A percentile compares a stretch with the other conserved stretches of the same genome.
phyloP scores from a whole-genome alignment of 352 stramenopile genomes.

The Globisporangium spinosum region DNA sequence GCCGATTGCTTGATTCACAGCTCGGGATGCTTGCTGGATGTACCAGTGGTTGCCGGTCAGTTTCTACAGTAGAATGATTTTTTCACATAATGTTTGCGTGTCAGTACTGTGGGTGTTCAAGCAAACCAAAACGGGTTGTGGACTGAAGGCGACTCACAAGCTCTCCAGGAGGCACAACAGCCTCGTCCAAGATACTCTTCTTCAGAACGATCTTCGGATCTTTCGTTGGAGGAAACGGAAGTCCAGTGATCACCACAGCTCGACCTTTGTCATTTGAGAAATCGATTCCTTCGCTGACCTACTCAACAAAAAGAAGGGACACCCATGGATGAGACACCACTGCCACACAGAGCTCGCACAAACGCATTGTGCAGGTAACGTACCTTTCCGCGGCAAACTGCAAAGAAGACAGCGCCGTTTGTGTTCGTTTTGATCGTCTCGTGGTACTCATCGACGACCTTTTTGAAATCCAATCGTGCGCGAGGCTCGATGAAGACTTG shows the following conservation, averaged over 20 bases:
- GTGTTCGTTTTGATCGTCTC: constrained; percentile 63
- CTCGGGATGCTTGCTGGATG: constrained; percentile 95
- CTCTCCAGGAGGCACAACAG: constrained; percentile 49
- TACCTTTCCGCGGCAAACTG: constrained; percentile 97
- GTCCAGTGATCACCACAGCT: constrained; percentile 97
- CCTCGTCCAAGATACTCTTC: constrained; percentile 93
- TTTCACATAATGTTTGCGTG: background rate
- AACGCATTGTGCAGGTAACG: background rate
- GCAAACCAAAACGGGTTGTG: background rate
- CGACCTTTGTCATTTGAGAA: constrained; percentile 97
- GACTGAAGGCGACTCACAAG: constrained; percentile 30
- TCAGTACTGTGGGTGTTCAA: background rate
- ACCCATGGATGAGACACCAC: background rate
- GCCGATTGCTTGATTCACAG: constrained; percentile 99
- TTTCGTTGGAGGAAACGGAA: constrained; percentile 96
- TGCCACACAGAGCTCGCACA: background rate
- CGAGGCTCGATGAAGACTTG: constrained; percentile 77
- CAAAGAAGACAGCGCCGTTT: constrained; percentile 94
- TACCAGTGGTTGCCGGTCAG: constrained; percentile 97
- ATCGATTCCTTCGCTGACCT: constrained; percentile 98
- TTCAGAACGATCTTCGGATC: constrained; percentile 98
- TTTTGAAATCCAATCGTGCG: constrained; percentile 69
- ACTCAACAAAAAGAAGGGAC: background rate
- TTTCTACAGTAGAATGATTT: constrained; percentile 43
- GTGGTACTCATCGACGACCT: constrained; percentile 79